Evolutionary conservation across 768 basidiomycete genomes (phyloP).

Genomic region (Gloeostereum incarnatum): DNA sequence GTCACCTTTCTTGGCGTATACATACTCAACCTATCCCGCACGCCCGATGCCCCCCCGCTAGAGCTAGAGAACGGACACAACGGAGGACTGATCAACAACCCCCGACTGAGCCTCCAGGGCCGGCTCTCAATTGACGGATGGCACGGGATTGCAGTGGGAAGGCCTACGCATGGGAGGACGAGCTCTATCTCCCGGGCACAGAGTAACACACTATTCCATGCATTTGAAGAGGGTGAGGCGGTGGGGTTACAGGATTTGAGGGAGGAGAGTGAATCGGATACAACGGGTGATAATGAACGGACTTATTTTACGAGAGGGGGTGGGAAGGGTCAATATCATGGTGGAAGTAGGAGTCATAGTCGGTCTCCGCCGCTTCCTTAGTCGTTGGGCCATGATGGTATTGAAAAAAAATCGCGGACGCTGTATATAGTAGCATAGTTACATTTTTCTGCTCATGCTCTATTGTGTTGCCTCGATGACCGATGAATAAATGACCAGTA

Average conservation of each 20-base stretch:
- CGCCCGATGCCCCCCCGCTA: slow-evolving; percentile 34
- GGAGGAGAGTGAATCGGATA: slow-evolving; percentile 60
- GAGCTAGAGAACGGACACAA: too few relatives aligned
- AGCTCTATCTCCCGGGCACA: slow-evolving; percentile 60
- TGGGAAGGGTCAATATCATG: slow-evolving; percentile 11
- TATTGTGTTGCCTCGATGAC: too few relatives aligned
- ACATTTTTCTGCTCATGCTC: too few relatives aligned
- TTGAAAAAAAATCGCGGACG: too few relatives aligned
- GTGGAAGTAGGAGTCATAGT: slow-evolving; percentile 49
- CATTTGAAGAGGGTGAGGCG: slow-evolving; percentile 54
- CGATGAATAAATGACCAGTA: too few relatives aligned
- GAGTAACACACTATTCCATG: slow-evolving; percentile 59
- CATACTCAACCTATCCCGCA: slow-evolving; percentile 75
- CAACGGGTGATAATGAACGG: slow-evolving; percentile 39
- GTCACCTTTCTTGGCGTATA: slow-evolving; percentile 96
- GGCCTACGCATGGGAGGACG: slow-evolving; percentile 49
- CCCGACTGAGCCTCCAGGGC: slow-evolving; percentile 73
- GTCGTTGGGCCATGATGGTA: too few relatives aligned
- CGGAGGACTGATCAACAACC: too few relatives aligned
- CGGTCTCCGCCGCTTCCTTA: too few relatives aligned
- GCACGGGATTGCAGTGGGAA: slow-evolving; percentile 28
- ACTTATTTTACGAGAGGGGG: slow-evolving; percentile 21
- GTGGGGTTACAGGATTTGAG: slow-evolving; percentile 54
- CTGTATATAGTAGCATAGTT: too few relatives aligned
- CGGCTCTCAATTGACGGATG: slow-evolving; percentile 77